phyloP scores from a whole-genome alignment of 2,329 filamentous ascomycete species.

The Stachybotrys chlorohalonatus region DNA sequence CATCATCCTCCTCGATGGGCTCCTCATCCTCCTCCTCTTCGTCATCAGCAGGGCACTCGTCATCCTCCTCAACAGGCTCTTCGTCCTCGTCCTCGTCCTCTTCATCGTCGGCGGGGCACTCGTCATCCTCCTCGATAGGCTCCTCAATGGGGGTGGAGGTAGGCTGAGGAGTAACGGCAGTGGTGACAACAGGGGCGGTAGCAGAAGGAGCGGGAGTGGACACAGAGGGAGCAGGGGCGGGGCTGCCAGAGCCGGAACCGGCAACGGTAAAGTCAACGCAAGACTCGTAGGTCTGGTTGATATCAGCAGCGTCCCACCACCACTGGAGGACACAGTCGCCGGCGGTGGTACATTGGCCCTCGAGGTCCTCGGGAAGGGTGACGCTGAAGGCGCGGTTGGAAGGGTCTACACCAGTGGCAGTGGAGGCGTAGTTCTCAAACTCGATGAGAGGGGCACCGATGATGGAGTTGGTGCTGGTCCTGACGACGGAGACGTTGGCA shows the following conservation, averaged over 20 bases:
- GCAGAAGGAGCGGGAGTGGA: conserved; percentile 1
- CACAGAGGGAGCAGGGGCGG: conserved; percentile 1
- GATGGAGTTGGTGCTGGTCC: conserved; percentile 39
- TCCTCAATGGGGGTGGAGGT: conserved; percentile 2
- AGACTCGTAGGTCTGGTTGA: conserved; percentile 53
- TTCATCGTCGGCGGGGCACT: conserved; percentile 3
- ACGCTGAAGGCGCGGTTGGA: conserved; percentile 43
- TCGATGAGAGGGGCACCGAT: conserved; percentile 43
- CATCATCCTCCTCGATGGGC: neutral
- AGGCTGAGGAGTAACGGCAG: conserved; percentile 2
- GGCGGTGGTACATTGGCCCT: conserved; percentile 33
- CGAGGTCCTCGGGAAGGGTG: conserved; percentile 40
- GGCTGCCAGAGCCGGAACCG: conserved; percentile 3
- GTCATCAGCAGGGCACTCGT: conserved; percentile 4
- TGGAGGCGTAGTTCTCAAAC: conserved; percentile 46
- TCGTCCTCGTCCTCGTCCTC: neutral
- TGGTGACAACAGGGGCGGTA: conserved; percentile 1
- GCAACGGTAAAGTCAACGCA: conserved; percentile 46
- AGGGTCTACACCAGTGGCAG: conserved; percentile 20
- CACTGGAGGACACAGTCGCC: conserved; percentile 49
- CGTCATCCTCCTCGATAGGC: conserved; percentile 2
- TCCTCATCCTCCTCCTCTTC: conserved; percentile 1
- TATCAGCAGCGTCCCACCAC: conserved; percentile 48
- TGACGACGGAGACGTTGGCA: conserved; percentile 49
- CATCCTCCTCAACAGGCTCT: conserved; percentile 3